Evolutionary conservation across 1,139 yeast species (phyloP), one percentile per base, ranked within the genome.

Genomic region (Scheffersomyces lignicola): DNA sequence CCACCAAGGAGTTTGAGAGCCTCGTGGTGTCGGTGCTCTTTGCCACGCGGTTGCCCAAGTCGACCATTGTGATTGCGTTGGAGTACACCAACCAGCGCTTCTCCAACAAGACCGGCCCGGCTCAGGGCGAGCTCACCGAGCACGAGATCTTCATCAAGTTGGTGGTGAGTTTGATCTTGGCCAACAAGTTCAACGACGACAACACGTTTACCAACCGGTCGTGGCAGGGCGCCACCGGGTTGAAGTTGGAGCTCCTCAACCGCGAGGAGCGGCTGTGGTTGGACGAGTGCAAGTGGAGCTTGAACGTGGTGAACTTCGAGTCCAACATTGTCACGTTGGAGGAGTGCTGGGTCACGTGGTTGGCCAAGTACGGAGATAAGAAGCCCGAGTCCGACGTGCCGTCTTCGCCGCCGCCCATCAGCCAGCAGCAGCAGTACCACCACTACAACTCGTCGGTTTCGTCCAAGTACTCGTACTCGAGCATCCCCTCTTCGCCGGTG

Each of bases 151-250:
- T 83, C 50, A 72, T 78, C 44, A 73, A 77, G 52, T 66, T 88
- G 37, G 80, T 84, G 31, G 73, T 84, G 20, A 75, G 95, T 1
- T 71, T 92, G 32, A 76, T 92, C 26, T 69, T 92, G 44, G 95
- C 97, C 30, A 92, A 92, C 66, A 92, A 92, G 62, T 87, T 89
- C 58, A 89, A 90, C 56, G 97, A 92, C 60, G 98, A 92, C 65
- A 89, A 90, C 62, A 92, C 97, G 17, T 92, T 92, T 54, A 89
- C 96, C 42, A 92, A 90, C 64, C 81, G 81, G 54, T 88, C 96
- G 7, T 92, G 98, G 98, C 76, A 89, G 31, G 92, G 89, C 38
- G 97, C 97, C 15, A 86, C 97, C 10, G 95, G 95, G 17, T 73
- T 92, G 44, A 65, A 77, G 11, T 70, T 87, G 36, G 51, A 52